A percentile compares a stretch with the other conserved stretches of the same genome.
Conservation (phyloP, 768 basidiomycete species). For the Suillus paluster region DNA sequence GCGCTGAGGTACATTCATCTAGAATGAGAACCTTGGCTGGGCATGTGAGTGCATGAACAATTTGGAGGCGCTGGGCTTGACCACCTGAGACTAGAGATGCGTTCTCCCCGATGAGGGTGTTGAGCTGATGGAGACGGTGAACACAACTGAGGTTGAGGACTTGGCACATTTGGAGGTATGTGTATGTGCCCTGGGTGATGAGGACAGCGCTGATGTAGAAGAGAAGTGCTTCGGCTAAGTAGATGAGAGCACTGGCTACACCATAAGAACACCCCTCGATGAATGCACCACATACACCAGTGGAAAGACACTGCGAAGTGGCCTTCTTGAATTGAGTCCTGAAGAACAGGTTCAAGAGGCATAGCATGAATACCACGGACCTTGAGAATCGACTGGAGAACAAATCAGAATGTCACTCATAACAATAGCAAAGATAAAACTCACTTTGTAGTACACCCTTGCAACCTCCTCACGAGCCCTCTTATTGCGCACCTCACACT, state of each 20-base stretch:
- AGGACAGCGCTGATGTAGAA: conserved; percentile 92
- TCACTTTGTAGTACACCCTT: conserved; percentile 82
- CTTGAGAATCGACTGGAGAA: conserved; percentile 69
- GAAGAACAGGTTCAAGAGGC: conserved; percentile 78
- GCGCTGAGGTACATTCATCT: conserved; percentile 94
- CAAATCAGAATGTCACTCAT: conserved; percentile 7
- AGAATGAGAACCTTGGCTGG: conserved; percentile 76
- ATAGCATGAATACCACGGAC: conserved; percentile 87
- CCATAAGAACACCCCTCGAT: conserved; percentile 88
- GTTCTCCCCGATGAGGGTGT: conserved; percentile 89
- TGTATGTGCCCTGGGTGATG: conserved; percentile 78
- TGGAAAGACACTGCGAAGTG: conserved; percentile 58
- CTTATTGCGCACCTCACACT: conserved; percentile 82
- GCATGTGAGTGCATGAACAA: conserved; percentile 88
- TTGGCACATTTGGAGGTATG: conserved; percentile 88
- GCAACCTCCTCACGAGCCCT: conserved; percentile 84
- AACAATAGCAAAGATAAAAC: conserved; percentile 28
- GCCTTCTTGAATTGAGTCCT: conserved; percentile 69
- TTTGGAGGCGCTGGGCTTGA: conserved; percentile 91
- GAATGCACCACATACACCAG: conserved; percentile 83
- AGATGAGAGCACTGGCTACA: conserved; percentile 80
- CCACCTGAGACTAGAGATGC: conserved; percentile 92
- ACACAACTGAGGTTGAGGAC: conserved; percentile 90
- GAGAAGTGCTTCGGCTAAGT: conserved; percentile 87
- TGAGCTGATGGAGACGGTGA: conserved; percentile 91